Percentiles rank a stretch among this genome's conserved stretches.
Conservation (phyloP, 108 stramenopile genomes). For the Conticribra guillardii region DNA sequence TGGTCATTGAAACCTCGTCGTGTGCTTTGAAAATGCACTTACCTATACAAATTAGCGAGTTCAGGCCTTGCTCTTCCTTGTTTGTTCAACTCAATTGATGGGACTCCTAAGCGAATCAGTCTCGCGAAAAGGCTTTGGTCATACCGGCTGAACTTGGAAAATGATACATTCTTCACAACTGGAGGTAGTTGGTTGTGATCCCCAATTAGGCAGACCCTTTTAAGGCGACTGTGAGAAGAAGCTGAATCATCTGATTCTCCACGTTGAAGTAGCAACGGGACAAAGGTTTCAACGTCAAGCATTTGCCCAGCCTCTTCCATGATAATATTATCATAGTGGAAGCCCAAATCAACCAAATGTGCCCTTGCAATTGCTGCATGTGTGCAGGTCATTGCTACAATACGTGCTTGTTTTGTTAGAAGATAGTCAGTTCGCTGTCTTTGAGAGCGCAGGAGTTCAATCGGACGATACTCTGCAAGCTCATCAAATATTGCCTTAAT, state of each 20-base stretch:
- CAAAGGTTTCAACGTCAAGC: conserved; percentile 95
- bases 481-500: conserved; percentile 87
- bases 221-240: conserved; percentile 77
- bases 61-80: conserved; percentile 95
- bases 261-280: conserved; percentile 91
- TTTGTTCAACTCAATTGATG: conserved; percentile 84
- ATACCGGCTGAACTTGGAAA: conserved; percentile 85
- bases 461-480: conserved; percentile 91
- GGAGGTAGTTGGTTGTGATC: conserved; percentile 99
- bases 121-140: conserved; percentile 96
- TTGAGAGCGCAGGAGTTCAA: conserved; percentile 95
- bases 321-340: conserved; percentile 97
- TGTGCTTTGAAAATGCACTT: conserved; percentile 4
- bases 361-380: conserved; percentile 96
- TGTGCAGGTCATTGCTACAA: conserved; percentile 99
- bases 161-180: conserved; percentile 88
- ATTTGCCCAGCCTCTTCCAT: conserved; percentile 99
- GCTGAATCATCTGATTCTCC: conserved; percentile 76
- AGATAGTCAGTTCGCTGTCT: conserved; percentile 94
- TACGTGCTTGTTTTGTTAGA: conserved; percentile 93
- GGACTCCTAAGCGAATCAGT: conserved; percentile 89
- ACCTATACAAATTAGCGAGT: conserved; percentile 88
- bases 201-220: conserved; percentile 95
- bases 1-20: neutral
- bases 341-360: conserved; percentile 91